Conservation (phyloP, 345 rosid genomes). For the Brassica rapa region DNA sequence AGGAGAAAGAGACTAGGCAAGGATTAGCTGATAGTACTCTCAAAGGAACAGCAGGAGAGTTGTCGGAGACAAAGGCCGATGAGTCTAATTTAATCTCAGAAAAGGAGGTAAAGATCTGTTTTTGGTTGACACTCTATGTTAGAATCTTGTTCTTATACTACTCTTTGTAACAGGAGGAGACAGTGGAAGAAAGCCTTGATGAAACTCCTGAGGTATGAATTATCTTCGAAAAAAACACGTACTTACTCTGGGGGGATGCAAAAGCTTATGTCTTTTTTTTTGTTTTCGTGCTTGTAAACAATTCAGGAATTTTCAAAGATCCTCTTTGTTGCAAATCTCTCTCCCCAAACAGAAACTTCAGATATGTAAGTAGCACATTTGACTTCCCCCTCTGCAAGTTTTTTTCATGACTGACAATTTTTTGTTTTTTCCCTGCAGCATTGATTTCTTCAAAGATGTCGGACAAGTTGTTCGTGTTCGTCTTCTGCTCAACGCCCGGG, state of each 20-base stretch:
- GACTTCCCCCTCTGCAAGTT: neutral
- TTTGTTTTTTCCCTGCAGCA: neutral
- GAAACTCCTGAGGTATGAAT: neutral
- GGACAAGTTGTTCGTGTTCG: slow-evolving; percentile 14
- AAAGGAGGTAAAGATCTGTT: neutral
- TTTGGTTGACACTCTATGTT: neutral
- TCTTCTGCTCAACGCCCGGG: neutral
- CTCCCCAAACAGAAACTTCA: neutral
- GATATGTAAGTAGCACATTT: slow-evolving; percentile 9
- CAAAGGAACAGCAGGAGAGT: neutral
- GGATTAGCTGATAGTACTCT: neutral
- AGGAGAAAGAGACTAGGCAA: neutral
- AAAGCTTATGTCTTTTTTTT: neutral
- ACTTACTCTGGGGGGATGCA: neutral
- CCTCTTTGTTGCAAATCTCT: neutral
- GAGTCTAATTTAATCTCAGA: neutral
- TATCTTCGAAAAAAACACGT: neutral
- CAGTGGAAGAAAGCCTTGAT: neutral
- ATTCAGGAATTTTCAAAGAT: neutral
- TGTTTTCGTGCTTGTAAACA: neutral
- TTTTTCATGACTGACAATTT: neutral
- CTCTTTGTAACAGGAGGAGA: neutral
- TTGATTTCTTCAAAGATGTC: slow-evolving; percentile 9
- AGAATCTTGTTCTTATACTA: neutral
- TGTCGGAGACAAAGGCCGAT: neutral